These are phyloP conservation scores for Luvunga scandens DNA, from an alignment of 345 rosid species.

Conservation along the genomic window DNA sequence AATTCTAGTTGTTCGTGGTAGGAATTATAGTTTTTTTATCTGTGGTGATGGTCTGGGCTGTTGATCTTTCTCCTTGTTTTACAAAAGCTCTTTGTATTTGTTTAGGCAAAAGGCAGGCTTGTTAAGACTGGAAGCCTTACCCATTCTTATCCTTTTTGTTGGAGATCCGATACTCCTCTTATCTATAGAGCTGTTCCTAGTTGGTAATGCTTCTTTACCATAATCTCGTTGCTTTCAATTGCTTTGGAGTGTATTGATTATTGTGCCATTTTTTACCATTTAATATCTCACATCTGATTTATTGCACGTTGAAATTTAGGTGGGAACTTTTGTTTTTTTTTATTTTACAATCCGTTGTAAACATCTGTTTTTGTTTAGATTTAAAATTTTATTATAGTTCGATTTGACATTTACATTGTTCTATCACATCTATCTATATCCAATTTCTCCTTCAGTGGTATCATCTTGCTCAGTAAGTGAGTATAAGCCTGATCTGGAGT, in stretches of 20 bases:
- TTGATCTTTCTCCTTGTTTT: background rate
- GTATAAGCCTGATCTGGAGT: background rate
- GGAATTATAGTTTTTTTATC: constrained; percentile 3
- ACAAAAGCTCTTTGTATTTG: constrained; percentile 5
- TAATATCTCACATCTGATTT: background rate
- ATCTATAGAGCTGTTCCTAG: constrained; percentile 96
- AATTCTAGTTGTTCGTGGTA: background rate
- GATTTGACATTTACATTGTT: too few species aligned
- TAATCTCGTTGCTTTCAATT: background rate
- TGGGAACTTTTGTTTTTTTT: too few species aligned
- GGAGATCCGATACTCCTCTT: constrained; percentile 96
- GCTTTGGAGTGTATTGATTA: background rate
- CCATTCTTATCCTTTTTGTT: constrained; percentile 89
- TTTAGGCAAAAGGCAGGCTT: constrained; percentile 89
- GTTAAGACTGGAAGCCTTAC: constrained; percentile 78
- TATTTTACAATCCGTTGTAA: too few species aligned
- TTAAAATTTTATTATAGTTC: too few species aligned
- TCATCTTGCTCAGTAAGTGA: background rate
- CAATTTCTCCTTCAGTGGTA: background rate
- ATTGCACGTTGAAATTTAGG: background rate
- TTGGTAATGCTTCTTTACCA: constrained; percentile 49
- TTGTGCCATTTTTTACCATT: background rate
- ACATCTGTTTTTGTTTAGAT: too few species aligned
- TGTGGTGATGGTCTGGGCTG: background rate
- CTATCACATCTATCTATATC: background rate